phyloP scores from a whole-genome alignment of 1,284 basidiomycete species.

The Ceraceosorus guamensis region DNA sequence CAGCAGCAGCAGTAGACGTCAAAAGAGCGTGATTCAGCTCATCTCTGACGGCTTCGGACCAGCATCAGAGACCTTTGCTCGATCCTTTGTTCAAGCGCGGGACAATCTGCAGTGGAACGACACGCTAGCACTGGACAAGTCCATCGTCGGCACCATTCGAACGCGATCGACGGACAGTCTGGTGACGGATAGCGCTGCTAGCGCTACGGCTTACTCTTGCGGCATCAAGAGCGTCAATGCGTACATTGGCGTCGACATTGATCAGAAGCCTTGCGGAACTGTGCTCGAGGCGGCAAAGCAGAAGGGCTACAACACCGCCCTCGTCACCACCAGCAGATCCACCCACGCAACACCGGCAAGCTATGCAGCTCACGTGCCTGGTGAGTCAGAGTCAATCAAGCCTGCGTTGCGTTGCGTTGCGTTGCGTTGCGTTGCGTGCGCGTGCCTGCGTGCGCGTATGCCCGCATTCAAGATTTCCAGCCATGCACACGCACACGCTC shows the following conservation, averaged over 20 bases:
- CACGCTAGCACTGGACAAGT: conserved; percentile 39
- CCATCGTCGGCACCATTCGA: conserved; percentile 41
- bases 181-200: conserved; percentile 48
- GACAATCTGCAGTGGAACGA: conserved; percentile 9
- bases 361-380: neutral
- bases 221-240: conserved; percentile 42
- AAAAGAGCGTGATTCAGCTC: conserved; percentile 24
- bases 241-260: conserved; percentile 43
- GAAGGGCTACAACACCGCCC: conserved; percentile 38
- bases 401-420: neutral
- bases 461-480: conserved; percentile 39
- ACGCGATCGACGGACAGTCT: conserved; percentile 42
- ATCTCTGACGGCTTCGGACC: conserved; percentile 47
- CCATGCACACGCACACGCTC: conserved; percentile 23
- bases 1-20: neutral
- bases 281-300: conserved; percentile 47
- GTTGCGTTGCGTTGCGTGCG: neutral
- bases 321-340: conserved; percentile 44
- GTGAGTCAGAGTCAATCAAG: conserved; percentile 23
- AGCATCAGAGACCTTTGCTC: conserved; percentile 45
- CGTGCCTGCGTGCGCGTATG: conserved; percentile 49
- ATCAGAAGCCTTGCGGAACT: conserved; percentile 46
- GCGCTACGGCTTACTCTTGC: conserved; percentile 46
- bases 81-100: conserved; percentile 25
- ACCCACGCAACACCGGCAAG: conserved; percentile 32